These are phyloP conservation scores for Fusarium concolor DNA, from an alignment of 2,329 filamentous ascomycete genomes.

Conservation along the genomic window DNA sequence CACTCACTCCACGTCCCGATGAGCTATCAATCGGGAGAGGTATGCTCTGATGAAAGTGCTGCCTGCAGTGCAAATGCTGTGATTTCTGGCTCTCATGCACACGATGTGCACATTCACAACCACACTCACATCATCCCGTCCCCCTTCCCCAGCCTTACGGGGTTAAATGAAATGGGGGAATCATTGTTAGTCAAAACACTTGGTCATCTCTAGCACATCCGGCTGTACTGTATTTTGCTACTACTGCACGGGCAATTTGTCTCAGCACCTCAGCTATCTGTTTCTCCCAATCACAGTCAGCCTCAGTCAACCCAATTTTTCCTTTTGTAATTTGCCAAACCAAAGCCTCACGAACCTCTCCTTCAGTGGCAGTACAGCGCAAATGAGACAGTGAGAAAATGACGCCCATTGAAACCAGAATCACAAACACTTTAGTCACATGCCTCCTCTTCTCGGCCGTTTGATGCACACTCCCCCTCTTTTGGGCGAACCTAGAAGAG, in stretches of 20 bases:
- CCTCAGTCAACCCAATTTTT: neutral
- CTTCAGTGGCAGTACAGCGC: conserved; percentile 7
- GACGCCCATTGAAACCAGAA: conserved; percentile 17
- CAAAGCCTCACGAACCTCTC: neutral
- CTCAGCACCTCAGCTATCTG: conserved; percentile 11
- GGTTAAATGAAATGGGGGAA: neutral
- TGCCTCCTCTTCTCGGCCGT: conserved; percentile 25
- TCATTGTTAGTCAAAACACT: conserved; percentile 23
- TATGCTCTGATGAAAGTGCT: neutral
- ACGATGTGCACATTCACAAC: conserved; percentile 7
- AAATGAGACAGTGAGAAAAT: neutral
- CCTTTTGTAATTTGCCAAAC: conserved; percentile 28
- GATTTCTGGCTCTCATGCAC: neutral
- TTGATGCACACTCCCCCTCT: conserved; percentile 33
- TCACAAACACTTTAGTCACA: conserved; percentile 33
- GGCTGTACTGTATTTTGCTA: neutral
- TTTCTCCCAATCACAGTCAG: conserved; percentile 2
- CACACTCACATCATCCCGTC: conserved; percentile 14
- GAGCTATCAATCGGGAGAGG: neutral
- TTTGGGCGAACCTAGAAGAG: conserved; percentile 16
- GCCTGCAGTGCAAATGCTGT: neutral
- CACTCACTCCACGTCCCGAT: neutral
- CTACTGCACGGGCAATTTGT: conserved; percentile 10
- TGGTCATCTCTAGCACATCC: conserved; percentile 21
- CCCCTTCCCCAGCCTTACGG: conserved; percentile 16